Conservation (phyloP, 2,329 filamentous ascomycete genomes). For the Alternaria sp. region DNA sequence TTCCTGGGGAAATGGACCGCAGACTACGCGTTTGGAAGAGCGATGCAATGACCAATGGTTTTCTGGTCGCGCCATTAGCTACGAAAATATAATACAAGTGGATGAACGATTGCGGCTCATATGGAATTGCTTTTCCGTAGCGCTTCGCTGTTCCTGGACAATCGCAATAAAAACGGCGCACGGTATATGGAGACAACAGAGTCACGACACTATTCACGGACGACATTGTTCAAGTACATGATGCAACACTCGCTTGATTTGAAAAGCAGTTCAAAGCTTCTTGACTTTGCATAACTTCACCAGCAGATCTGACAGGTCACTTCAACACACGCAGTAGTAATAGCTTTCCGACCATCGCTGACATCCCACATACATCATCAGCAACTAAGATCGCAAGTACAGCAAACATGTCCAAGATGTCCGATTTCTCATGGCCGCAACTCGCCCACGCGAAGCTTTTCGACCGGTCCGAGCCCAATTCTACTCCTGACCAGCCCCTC, state of each 20-base stretch:
- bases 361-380: not conserved
- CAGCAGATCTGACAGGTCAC: not conserved
- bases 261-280: not conserved
- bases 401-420: not conserved
- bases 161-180: not conserved
- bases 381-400: not conserved
- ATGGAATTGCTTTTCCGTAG: slow-evolving; percentile 1
- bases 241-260: not conserved
- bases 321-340: not conserved
- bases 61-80: not conserved
- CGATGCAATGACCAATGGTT: not conserved
- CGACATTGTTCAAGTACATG: not conserved
- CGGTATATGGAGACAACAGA: not conserved
- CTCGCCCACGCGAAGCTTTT: not conserved
- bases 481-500: not conserved
- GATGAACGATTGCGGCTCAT: not conserved
- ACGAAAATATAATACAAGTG: too few relatives aligned
- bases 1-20: not conserved
- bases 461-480: not conserved
- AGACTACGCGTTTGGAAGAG: not conserved
- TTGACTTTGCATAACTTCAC: not conserved
- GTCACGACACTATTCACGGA: not conserved
- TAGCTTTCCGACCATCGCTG: not conserved
- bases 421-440: not conserved
- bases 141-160: not conserved